Evolutionary conservation across 192 early-diverging fungal genomes (phyloP), one percentile per base, ranked within the genome.

Genomic region (Coemansia sp.): DNA sequence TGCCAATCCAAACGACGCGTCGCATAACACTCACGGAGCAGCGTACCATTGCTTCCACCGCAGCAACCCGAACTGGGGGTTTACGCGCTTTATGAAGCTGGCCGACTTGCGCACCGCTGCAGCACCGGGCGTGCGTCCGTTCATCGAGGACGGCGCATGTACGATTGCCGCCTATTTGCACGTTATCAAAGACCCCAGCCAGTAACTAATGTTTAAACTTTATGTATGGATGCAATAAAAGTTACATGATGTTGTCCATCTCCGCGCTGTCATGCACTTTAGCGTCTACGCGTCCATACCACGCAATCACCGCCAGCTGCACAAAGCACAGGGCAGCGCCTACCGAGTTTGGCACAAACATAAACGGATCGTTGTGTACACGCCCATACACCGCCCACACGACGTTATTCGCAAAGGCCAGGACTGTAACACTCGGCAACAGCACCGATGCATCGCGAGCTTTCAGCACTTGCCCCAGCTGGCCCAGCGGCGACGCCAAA

Each of bases 31-130:
- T 63, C 65, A 84, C 68, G 85, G 71, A 69, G 82, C 69, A 64
- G 91, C 95, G 1, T 84, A 90, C 54, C 97, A 99, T 74, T 85
- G 97, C 64, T 99, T 93, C 78, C 89, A 81, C 57, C 82, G 87
- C 31, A 85, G 87, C 12, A 93, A 95, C 62, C 82, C 87, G 7
- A 95, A 99, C 76, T 99, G 97, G 97, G 97, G 97, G 5, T 99
- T 99, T 68, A 95, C 90, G 38, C 84, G 85, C 31, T 89, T 96
- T 67, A 72, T 87, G 62, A 84, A 89, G 46, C 66, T 89, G 19
- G 78, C 83, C 21, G 73, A 82, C 48, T 60, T 96, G 36, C 68
- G 73, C 2, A 68, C 64, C 0, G 62, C 76, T 1, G 71, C 59
- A 25, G 82, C 82, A 9, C 75, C 76, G 0, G 71, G 72, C 44